Evolutionary conservation across 805 yeast species (phyloP).

Genomic region (Groenewaldozyma salmanticensis): DNA sequence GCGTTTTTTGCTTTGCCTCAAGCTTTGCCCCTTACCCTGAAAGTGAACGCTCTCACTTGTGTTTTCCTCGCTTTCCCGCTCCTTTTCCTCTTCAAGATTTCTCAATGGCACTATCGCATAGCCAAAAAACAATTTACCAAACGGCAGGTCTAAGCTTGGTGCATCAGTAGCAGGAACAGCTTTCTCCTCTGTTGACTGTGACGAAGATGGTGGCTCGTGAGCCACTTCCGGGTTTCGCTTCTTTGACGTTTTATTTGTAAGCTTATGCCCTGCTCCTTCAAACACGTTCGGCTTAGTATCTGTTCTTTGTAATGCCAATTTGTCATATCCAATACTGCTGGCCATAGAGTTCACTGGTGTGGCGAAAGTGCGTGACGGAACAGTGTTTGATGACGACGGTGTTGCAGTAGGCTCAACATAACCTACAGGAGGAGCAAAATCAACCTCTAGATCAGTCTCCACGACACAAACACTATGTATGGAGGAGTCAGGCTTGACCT

Average conservation of each 20-base stretch:
- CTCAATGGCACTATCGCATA: constrained; percentile 53
- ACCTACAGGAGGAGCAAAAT: constrained; percentile 98
- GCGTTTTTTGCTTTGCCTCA: constrained; percentile 63
- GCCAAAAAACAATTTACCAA: constrained; percentile 87
- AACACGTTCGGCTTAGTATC: constrained; percentile 26
- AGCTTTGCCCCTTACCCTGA: constrained; percentile 63
- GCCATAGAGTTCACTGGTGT: constrained; percentile 47
- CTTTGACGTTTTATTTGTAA: constrained; percentile 38
- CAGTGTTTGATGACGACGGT: constrained; percentile 15
- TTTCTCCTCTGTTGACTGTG: constrained; percentile 1
- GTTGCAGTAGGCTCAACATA: constrained; percentile 72
- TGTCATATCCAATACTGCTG: constrained; percentile 53
- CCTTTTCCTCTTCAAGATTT: constrained; percentile 33
- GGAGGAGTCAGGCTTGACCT: constrained; percentile 67
- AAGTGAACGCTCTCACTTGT: constrained; percentile 28
- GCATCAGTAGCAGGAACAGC: constrained; percentile 24
- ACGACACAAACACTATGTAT: constrained; percentile 78
- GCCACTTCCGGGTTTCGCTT: constrained; percentile 1
- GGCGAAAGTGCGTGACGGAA: constrained; percentile 8
- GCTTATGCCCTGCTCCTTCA: constrained; percentile 56
- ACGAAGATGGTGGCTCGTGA: too few species aligned
- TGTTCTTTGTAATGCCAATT: constrained; percentile 39
- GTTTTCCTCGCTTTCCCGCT: constrained; percentile 25
- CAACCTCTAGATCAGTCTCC: constrained; percentile 94
- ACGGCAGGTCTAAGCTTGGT: constrained; percentile 63